Evolutionary conservation across 495 filamentous ascomycete species (phyloP).

Genomic region (Talaromyces borbonicus): DNA sequence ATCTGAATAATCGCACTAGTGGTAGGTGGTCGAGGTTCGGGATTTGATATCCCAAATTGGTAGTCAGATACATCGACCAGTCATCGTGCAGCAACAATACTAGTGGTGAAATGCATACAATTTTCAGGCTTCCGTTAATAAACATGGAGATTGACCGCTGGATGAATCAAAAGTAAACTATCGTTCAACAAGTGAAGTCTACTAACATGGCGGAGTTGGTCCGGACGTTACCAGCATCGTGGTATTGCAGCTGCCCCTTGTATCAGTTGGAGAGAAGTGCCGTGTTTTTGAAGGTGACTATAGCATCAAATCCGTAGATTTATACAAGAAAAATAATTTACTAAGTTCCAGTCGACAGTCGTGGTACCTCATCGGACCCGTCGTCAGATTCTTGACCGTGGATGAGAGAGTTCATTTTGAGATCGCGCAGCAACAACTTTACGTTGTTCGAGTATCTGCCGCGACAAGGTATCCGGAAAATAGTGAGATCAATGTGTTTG

Average conservation of each 20-base stretch:
- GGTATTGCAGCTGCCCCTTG: conserved; percentile 32
- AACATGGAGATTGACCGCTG: background rate
- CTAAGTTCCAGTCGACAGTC: conserved; percentile 23
- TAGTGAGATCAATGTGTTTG: conserved; percentile 33
- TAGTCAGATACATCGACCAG: conserved; percentile 22
- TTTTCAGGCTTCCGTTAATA: background rate
- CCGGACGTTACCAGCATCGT: conserved; percentile 33
- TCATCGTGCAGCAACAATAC: conserved; percentile 7
- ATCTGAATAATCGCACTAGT: too few relatives aligned
- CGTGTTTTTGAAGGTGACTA: conserved; percentile 41
- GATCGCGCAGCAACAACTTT: conserved; percentile 41
- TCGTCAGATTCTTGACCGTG: conserved; percentile 40
- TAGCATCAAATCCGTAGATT: too few relatives aligned
- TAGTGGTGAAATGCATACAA: conserved; percentile 4
- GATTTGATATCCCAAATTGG: conserved; percentile 31
- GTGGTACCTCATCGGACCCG: conserved; percentile 54
- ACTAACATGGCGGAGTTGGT: conserved; percentile 33
- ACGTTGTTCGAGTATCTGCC: conserved; percentile 30
- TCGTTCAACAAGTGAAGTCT: too few relatives aligned
- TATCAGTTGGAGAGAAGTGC: conserved; percentile 45
- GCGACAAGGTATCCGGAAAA: conserved; percentile 20
- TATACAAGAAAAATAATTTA: too few relatives aligned
- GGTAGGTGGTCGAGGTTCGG: too few relatives aligned
- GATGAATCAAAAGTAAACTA: too few relatives aligned
- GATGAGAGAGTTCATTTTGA: conserved; percentile 43